Base-by-base conservation (phyloP, 768 basidiomycete species). In the Tulasnella sp. region DNA sequence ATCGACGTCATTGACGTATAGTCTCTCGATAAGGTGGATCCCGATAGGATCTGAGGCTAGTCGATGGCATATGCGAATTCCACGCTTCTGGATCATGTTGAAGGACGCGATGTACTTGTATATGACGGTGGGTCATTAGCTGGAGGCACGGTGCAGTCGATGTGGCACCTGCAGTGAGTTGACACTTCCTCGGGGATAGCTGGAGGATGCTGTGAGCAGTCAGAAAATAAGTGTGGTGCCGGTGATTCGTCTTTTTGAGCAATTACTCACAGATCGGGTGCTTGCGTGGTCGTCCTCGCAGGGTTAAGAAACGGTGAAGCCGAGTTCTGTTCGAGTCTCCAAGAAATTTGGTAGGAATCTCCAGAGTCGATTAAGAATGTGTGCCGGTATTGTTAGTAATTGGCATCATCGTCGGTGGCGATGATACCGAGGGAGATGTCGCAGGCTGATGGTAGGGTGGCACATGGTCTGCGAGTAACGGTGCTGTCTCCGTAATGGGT, bases 91-190 rank as follows among this genome's bases (percentile, higher is more conserved):
- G 7, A 92, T 82, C 22, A 91, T 75, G 35, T 86, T 82, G 74
- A 92, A 77, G 35, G 90, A 92, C 17, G 86, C 86, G 80, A 93
- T 81, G 76, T 92, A 93, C 34, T 83, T 84, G 77, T 92, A 90
- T 19, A 77, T 62, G 26, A 77, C 77, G 14, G 67, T n/a, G 84
- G 82, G 39, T 75, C 72, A 14, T 68, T 65, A 78, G 80, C 14
- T 14, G 26, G 6, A 59, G 52, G 32, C 29, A 14, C 22, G 11
- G 22, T 59, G 26, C 52, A 29, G 32, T 59, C 26, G 52, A 59
- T 59, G 52, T 59, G 52, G 16, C 22, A 59, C 14, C 26, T 26
- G 22, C 52, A 59, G 5, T 59, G 52, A 29, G 52, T 22, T 7
- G 32, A 29, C 32, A 59, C 26, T 59, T 59, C 52, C 32, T 32